These are phyloP conservation scores for Lipomyces yamadae DNA, from an alignment of 805 yeast species.

Conservation along the genomic window DNA sequence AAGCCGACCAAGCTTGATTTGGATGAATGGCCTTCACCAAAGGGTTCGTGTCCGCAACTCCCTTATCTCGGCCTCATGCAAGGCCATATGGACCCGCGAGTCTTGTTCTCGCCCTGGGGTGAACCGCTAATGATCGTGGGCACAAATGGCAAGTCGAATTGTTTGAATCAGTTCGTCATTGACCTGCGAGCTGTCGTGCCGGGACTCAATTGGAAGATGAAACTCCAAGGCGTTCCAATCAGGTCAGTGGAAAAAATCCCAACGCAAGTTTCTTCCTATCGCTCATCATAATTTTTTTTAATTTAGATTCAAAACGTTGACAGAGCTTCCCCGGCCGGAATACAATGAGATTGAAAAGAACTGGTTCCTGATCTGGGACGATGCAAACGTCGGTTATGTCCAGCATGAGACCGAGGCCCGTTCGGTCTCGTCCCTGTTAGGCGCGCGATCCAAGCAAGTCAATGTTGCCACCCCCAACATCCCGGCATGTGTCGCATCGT, in stretches of 20 bases:
- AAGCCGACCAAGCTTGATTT: background rate
- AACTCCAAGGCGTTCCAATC: constrained; percentile 23
- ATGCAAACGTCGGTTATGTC: constrained; percentile 9
- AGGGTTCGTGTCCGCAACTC: constrained; percentile 5
- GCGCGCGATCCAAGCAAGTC: constrained; percentile 6
- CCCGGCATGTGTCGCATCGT: constrained; percentile 12
- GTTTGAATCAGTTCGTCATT: constrained; percentile 27
- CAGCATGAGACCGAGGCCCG: constrained; percentile 25
- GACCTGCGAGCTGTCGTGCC: constrained; percentile 33
- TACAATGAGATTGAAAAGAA: constrained; percentile 26
- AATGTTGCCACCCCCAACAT: background rate
- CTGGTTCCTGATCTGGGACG: constrained; percentile 33
- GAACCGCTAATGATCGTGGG: constrained; percentile 35
- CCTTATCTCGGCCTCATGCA: constrained; percentile 16
- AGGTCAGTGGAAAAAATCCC: no score
- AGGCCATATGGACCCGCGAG: constrained; percentile 32
- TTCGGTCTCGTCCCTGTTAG: constrained; percentile 8
- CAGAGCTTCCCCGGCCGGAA: constrained; percentile 25
- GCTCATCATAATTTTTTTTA: background rate
- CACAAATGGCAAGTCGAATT: constrained; percentile 29
- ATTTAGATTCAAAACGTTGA: constrained; percentile 4
- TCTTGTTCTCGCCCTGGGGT: constrained; percentile 28
- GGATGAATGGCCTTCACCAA: constrained; percentile 20
- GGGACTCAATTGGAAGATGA: constrained; percentile 16
- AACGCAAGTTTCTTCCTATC: no score